Evolutionary conservation across 371 early-diverging fungal genomes (phyloP).

Genomic region (Apophysomyces trapeziformis): DNA sequence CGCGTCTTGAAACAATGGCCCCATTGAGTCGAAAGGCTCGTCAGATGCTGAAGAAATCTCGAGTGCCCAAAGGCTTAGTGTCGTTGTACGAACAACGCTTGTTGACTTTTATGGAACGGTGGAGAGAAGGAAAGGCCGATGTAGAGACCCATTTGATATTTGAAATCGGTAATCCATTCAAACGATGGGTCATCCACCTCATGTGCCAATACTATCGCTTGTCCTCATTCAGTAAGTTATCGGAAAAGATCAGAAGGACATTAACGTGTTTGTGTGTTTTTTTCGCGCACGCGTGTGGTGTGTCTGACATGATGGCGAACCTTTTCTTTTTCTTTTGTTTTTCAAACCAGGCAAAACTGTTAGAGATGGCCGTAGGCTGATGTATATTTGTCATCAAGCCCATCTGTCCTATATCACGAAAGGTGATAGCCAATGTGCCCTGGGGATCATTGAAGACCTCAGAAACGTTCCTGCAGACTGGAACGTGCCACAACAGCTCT

Average conservation of each 20-base stretch:
- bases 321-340: no score
- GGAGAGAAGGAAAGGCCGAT: slow-evolving; percentile 19
- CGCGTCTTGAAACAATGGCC: background rate
- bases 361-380: slow-evolving; percentile 22
- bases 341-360: slow-evolving; percentile 22
- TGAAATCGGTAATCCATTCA: slow-evolving; percentile 33
- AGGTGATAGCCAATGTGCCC: background rate
- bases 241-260: background rate
- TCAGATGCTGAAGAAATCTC: slow-evolving; percentile 29
- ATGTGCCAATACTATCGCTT: slow-evolving; percentile 39
- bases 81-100: slow-evolving; percentile 32
- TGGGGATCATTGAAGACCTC: slow-evolving; percentile 11
- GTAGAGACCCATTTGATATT: slow-evolving; percentile 22
- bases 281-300: no score
- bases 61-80: slow-evolving; percentile 34
- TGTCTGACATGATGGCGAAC: no score
- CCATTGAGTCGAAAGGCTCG: slow-evolving; percentile 11
- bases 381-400: slow-evolving; percentile 33
- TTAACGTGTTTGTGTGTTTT: no score
- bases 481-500: slow-evolving; percentile 29
- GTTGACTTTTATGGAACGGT: slow-evolving; percentile 24
- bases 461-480: slow-evolving; percentile 15
- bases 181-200: slow-evolving; percentile 32
- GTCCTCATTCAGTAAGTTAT: slow-evolving; percentile 35
- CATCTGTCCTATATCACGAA: slow-evolving; percentile 25